Evolutionary conservation across 805 yeast genomes (phyloP), one percentile per base, ranked within the genome.

Genomic region (Candida hungchunana): DNA sequence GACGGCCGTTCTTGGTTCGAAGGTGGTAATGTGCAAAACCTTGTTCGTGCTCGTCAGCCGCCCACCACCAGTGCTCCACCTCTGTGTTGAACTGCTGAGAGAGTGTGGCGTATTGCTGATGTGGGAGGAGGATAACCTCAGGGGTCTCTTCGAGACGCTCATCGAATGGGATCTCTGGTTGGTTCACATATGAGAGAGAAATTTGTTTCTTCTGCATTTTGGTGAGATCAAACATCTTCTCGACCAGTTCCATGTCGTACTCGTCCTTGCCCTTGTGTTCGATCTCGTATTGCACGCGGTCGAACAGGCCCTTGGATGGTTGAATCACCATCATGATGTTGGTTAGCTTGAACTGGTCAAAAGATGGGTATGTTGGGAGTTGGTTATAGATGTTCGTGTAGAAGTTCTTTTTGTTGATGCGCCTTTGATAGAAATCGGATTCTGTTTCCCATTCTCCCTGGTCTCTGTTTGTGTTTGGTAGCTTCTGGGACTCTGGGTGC

Each of bases 281-380:
- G 51, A 54, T 34, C 28, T 56, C 36, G 40, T 55, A 18, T 9
- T 26, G 12, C 3, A 51, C 44, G 24, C 36, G 43, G 3, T 48
- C 36, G 36, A 46, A 63, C 12, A 50, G 25, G n/a, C 42, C 39
- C 6, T 29, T 31, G 2, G 58, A 62, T 4, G 86, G 86, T 26
- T 62, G 66, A n/a, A 78, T 59, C 6, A 79, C 80, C 79, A 80
- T 78, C 6, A 80, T 52, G 42, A 73, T 75, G 28, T 69, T 65
- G 0, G 67, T 60, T 29, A 62, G 48, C 12, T 48, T 43, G 17
- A 56, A 50, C 31, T 57, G 53, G 31, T 64, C 58, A 9, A 54
- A 35, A 4, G 56, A 40, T 10, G 38, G 43, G 24, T 56, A 55
- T 23, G 44, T 57, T 5, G 75, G 76, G 36, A 71, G 46, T 12